Evolutionary conservation across 257 asterid genomes (phyloP), one percentile per base, ranked within the genome.

Genomic region (Scutellaria galericulata): DNA sequence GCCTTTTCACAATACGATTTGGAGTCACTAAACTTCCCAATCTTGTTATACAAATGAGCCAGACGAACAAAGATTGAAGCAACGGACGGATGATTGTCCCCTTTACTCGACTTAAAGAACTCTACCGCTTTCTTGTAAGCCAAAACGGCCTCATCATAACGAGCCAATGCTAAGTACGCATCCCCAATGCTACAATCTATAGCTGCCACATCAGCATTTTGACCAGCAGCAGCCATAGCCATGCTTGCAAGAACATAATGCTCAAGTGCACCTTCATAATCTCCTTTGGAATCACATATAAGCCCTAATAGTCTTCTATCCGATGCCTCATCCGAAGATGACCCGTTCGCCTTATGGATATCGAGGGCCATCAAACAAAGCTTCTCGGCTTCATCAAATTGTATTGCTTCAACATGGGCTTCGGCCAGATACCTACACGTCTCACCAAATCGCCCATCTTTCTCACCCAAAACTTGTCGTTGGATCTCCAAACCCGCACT

Each of bases 401-500:
- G 97, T 85, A 92, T 67, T 6, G 93, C 99, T 73, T 90, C 98
- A 53, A 92, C 88, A 75, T 90, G 98, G 3, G 99, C 98, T 80
- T 95, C 99, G 8, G 99, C 96, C 2, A 95, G 76, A 37, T 95
- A 95, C 86, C 99, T 78, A 56, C 98, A 90, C 0, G 98, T 92
- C 70, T 92, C 97, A 6, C 90, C 99, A 57, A 83, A 85, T 35
- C 92, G 83, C 7, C 90, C 82, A 75, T 92, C 98, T 13, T 85
- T 85, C 57, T 84, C 96, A 4, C 99, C 99, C 22, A 95, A 84
- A 8, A 84, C 89, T 51, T 87, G 96, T 4, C 88, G 75, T 57
- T 95, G 99, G 14, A 95, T 92, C 83, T 92, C 99, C 68, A 89
- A 78, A 22, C 97, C 99, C 8, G 96, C 97, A 0, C 82, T 86